Conservation (phyloP, 2,329 filamentous ascomycete species). For the Cucurbitaria berberidis region DNA sequence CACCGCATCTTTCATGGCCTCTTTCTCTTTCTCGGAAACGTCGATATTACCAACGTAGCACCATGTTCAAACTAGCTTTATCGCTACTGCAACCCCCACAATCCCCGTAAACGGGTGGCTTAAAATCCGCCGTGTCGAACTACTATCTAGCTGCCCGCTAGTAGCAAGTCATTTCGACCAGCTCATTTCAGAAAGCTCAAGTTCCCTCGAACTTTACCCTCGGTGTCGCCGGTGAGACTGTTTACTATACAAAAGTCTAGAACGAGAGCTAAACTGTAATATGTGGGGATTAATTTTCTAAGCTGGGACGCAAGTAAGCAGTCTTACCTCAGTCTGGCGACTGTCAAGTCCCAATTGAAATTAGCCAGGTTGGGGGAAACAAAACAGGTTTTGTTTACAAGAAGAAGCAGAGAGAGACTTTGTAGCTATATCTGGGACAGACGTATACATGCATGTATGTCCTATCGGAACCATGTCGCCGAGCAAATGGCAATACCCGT, state of each 20-base stretch:
- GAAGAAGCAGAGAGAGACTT: too few species aligned
- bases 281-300: neutral
- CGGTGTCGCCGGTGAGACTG: neutral
- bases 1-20: neutral
- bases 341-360: too few species aligned
- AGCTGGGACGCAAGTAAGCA: neutral
- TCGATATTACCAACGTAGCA: neutral
- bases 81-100: neutral
- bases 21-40: neutral
- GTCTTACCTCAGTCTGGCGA: too few species aligned
- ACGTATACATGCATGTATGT: too few species aligned
- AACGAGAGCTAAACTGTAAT: neutral
- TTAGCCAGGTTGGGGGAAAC: too few species aligned
- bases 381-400: too few species aligned
- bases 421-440: too few species aligned
- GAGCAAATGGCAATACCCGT: too few species aligned
- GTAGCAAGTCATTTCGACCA: too few species aligned
- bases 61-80: neutral
- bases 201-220: too few species aligned
- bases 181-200: too few species aligned
- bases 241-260: neutral
- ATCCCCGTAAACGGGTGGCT: neutral
- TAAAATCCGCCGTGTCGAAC: neutral
- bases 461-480: too few species aligned
- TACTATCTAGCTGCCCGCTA: neutral